Evolutionary conservation across 305 asterid species (phyloP), one percentile per base, ranked within the genome.

Genomic region (Lippia alba): DNA sequence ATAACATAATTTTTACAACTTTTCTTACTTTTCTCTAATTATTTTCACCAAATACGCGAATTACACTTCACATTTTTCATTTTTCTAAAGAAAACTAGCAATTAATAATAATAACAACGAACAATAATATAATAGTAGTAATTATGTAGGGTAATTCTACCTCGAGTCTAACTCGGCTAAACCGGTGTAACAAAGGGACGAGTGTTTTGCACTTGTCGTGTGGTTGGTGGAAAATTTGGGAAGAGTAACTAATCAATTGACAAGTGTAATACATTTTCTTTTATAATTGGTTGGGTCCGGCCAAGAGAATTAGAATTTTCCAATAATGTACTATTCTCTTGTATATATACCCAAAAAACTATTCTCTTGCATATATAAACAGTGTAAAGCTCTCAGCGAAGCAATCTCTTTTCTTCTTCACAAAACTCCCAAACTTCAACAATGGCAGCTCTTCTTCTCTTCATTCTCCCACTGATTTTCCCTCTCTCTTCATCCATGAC

Each of bases 401-500:
- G 11, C 61, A 41, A 44, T 3, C 5, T 9, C 40, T 7, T 11
- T 33, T 46, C 57, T 49, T 63, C 16, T 2, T 19, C 71, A 39
- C 20, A 24, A 24, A 24, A 3, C 30, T 24, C 30, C 1, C 30
- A 1, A 69, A 40, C 40, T 51, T 0, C 50, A 64, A 17, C 45
- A 72, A 81, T 69, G 81, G 64, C 69, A 49, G 8, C 69, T 69
- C 69, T 50, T 63, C 24, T 56, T 30, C 45, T 84, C 76, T 32
- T 76, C 56, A 15, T 78, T 33, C 7, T 79, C 32, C 44, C 67
- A 36, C 64, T 75, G 11, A 18, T 76, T 18, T 30, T 59, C 71
- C 12, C 76, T 6, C 30, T 19, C 50, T 72, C 81, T 54, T 64
- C 12, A 11, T 74, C 91, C 39, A 75, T 53, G 83, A 61, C 88